Conservation (phyloP, 805 yeast species). For the Candida montana region DNA sequence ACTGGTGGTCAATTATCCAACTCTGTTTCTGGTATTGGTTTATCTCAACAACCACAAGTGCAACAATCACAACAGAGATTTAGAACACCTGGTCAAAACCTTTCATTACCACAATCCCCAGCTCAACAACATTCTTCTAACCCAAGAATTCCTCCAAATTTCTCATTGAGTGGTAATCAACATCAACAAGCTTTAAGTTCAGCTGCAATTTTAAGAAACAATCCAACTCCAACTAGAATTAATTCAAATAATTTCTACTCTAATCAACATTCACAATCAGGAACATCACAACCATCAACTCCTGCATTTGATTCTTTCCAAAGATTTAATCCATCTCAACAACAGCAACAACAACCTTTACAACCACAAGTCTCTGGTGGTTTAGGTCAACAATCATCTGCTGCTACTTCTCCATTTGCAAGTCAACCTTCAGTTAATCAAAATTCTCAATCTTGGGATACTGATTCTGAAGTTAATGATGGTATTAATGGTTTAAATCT, state of each 20-base stretch:
- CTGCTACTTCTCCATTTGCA: slow-evolving; percentile 8
- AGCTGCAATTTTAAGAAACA: slow-evolving; percentile 27
- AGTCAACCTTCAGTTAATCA: slow-evolving; percentile 9
- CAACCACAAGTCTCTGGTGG: slow-evolving; percentile 11
- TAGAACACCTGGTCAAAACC: slow-evolving; percentile 9
- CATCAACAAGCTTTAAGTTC: slow-evolving; percentile 19
- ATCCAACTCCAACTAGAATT: slow-evolving; percentile 27
- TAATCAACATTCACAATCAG: slow-evolving; percentile 16
- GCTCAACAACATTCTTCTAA: slow-evolving; percentile 16
- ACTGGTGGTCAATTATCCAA: slow-evolving; percentile 8
- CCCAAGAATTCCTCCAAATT: slow-evolving; percentile 24
- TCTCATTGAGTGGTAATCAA: slow-evolving; percentile 14
- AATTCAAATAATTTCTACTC: slow-evolving; percentile 9
- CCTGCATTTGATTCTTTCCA: slow-evolving; percentile 26
- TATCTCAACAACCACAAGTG: slow-evolving; percentile 5
- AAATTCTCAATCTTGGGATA: slow-evolving; percentile 5
- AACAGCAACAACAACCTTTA: slow-evolving; percentile 9
- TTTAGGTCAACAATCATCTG: slow-evolving; percentile 6
- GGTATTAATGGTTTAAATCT: slow-evolving; percentile 22
- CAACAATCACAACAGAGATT: slow-evolving; percentile 15
- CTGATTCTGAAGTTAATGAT: slow-evolving; percentile 22
- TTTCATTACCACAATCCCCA: slow-evolving; percentile 14
- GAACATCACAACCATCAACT: slow-evolving; percentile 28
- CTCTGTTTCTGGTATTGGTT: neutral
- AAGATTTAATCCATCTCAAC: slow-evolving; percentile 16